Percentiles rank a stretch among this genome's conserved stretches.
These are phyloP conservation scores for Alternaria alternata DNA, from an alignment of 2,329 filamentous ascomycete genomes.

Conservation along the genomic window DNA sequence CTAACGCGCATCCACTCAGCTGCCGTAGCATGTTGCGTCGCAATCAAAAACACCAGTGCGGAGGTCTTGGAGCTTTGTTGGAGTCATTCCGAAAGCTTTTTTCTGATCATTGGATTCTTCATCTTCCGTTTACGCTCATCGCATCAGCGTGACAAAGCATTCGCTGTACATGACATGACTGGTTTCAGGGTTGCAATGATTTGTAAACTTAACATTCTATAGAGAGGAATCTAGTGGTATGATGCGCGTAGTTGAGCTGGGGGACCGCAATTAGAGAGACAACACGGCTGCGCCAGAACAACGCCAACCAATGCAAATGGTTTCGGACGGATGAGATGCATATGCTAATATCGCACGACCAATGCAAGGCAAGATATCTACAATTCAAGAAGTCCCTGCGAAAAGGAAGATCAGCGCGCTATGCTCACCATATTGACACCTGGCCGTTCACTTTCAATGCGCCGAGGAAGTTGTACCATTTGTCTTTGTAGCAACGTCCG, in stretches of 20 bases:
- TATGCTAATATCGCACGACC: slow-evolving; percentile 7
- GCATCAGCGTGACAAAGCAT: background rate
- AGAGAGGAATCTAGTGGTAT: slow-evolving; percentile 2
- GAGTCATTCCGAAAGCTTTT: background rate
- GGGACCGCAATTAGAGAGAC: slow-evolving; percentile 2
- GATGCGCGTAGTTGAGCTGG: background rate
- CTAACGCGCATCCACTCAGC: slow-evolving; percentile 6
- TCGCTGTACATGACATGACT: background rate
- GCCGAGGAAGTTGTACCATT: slow-evolving; percentile 35
- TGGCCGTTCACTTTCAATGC: background rate
- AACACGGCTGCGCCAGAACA: slow-evolving; percentile 13
- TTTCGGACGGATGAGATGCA: slow-evolving; percentile 5
- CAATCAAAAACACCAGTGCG: background rate
- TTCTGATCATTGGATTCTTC: background rate
- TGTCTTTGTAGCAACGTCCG: slow-evolving; percentile 33
- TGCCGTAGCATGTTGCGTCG: background rate
- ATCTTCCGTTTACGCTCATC: background rate
- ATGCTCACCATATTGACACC: background rate
- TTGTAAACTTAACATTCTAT: slow-evolving; percentile 7
- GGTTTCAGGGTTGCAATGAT: background rate
- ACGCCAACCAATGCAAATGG: slow-evolving; percentile 12
- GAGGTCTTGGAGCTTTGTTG: background rate
- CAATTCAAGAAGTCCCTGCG: slow-evolving; percentile 13
- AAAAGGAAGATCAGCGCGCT: slow-evolving; percentile 8
- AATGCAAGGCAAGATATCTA: background rate